Evolutionary conservation across 495 filamentous ascomycete genomes (phyloP), one percentile per base, ranked within the genome.

Genomic region (Xylaria acuta): DNA sequence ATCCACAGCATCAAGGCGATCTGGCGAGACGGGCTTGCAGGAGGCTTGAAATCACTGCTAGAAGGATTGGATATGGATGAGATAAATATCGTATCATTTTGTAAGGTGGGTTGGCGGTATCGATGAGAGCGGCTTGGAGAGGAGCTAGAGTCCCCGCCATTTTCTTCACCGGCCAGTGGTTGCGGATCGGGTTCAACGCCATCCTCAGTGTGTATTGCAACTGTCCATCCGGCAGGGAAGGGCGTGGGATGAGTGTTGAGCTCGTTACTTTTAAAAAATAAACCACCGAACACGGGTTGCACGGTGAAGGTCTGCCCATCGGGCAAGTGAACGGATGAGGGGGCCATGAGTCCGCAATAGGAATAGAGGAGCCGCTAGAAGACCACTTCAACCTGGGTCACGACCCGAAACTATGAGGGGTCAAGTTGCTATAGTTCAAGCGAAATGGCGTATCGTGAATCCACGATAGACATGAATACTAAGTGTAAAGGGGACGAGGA

Each of bases 1-100:
- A 93, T 89, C 94, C 95, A 99, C 8, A 98, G 88, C 93, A 97
- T 95, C 93, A 97, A 92, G 70, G 95, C 95, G 70, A 97, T 91
- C 81, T 94, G 92, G 41, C 94, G 85, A 0, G 94, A 94, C 0
- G 92, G 93, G 59, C 94, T 97, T 34, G 81, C 88, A 14, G 89
- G 86, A 0, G 93, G 90, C 74, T 93, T 93, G 86, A 91, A 97
- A 59, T 97, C 93, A 75, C 79, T 88, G 75, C 84, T 92, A 60
- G 91, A 92, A 0, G 94, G 93, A 72, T 90, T 94, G 60, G 93
- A 95, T 74, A 97, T 95, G 70, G 92, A 94, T 22, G 93, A 96
- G 71, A 98, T 93, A 83, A 94, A 97, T 51, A 98, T 84, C 76
- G 88, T 88, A 84, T 98, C 94, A 81, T 91, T 87, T 30, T 87